phyloP scores from a whole-genome alignment of 1,284 basidiomycete species.

The Microstroma glucosiphilum region DNA sequence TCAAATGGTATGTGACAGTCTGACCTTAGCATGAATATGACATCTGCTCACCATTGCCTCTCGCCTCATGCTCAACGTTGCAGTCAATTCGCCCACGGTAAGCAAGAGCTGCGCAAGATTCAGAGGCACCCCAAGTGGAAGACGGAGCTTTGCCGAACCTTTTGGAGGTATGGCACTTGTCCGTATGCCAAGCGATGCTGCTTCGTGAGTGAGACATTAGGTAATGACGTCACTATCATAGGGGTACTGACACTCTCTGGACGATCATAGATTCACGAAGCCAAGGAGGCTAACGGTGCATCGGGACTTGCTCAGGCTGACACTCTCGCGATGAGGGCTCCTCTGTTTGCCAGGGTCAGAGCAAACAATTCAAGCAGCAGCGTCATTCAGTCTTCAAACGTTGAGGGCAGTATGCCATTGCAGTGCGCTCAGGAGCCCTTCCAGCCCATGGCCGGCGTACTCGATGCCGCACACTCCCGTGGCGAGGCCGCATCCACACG shows the following conservation, averaged over 20 bases:
- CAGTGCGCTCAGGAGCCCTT: no score
- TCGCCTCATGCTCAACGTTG: slow-evolving; percentile 8
- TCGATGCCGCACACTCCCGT: no score
- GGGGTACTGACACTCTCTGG: no score
- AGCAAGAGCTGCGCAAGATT: slow-evolving; percentile 73
- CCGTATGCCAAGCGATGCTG: slow-evolving; percentile 70
- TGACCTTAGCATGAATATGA: background rate
- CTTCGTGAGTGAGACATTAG: slow-evolving; percentile 12
- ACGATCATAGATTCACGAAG: background rate
- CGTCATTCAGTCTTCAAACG: no score
- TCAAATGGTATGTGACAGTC: slow-evolving; percentile 72
- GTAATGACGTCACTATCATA: no score
- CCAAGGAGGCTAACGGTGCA: no score
- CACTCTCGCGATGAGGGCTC: background rate
- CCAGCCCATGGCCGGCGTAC: no score
- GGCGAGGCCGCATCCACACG: no score
- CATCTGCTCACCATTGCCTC: background rate
- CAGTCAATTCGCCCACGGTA: slow-evolving; percentile 62
- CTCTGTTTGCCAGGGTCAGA: background rate
- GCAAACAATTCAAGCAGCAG: background rate
- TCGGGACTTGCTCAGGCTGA: no score
- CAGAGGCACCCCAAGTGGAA: slow-evolving; percentile 85
- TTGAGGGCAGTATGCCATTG: no score
- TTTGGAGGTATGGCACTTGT: slow-evolving; percentile 83
- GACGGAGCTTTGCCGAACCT: slow-evolving; percentile 76